Conservation (phyloP, 768 basidiomycete genomes). For the Hemileccinum impolitum region DNA sequence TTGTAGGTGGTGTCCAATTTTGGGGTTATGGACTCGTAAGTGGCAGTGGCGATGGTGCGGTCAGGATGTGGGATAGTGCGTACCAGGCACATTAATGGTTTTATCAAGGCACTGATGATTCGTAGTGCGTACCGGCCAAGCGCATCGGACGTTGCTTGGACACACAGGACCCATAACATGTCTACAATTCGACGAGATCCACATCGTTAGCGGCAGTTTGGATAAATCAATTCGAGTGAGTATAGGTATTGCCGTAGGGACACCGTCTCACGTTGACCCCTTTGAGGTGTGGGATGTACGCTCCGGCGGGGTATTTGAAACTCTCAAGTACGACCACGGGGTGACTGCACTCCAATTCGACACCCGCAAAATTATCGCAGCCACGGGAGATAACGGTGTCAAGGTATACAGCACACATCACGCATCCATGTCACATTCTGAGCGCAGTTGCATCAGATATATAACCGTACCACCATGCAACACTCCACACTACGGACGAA, state of each 20-base stretch:
- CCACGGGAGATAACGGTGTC: constrained; percentile 88
- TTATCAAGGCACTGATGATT: neutral
- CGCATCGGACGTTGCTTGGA: constrained; percentile 87
- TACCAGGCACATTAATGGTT: neutral
- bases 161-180: constrained; percentile 94
- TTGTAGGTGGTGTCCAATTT: constrained; percentile 96
- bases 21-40: constrained; percentile 98
- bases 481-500: constrained; percentile 82
- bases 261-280: neutral
- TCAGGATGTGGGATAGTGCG: constrained; percentile 99
- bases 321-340: constrained; percentile 85
- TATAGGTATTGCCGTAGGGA: constrained; percentile 7
- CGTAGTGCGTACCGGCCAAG: constrained; percentile 96
- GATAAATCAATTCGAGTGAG: constrained; percentile 89
- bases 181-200: constrained; percentile 93
- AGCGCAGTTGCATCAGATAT: constrained; percentile 53
- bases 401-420: constrained; percentile 51
- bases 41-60: constrained; percentile 95
- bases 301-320: constrained; percentile 83
- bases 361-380: constrained; percentile 87
- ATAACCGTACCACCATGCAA: constrained; percentile 92
- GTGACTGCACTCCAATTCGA: constrained; percentile 95
- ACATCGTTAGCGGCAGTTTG: constrained; percentile 88
- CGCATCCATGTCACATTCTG: neutral
- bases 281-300: constrained; percentile 94